Evolutionary conservation across 2,329 filamentous ascomycete genomes (phyloP), one percentile per base, ranked within the genome.

Genomic region (Colletotrichum tanaceti): DNA sequence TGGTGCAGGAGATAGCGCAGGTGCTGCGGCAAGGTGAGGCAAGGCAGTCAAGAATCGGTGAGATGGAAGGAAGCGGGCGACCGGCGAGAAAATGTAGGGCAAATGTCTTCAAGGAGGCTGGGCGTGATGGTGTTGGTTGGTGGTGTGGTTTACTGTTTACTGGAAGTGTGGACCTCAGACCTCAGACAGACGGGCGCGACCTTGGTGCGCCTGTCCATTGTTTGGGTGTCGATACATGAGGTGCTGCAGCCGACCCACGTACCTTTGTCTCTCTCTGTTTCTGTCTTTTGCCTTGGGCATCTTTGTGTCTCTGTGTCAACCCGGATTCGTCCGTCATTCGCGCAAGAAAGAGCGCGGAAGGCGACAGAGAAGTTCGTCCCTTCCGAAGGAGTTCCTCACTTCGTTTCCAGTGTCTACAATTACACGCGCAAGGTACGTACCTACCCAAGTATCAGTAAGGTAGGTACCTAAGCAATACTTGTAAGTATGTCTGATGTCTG

Each of bases 141-240:
- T 35, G 32, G 32, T 41, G n/a, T 61, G 62, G 44, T 38, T 44
- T 68, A 41, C 62, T 66, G 62, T n/a, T n/a, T n/a, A n/a, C n/a
- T n/a, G 14, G 38, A 39, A 57, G 66, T 66, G 66, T 66, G 62
- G 65, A 32, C 32, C 9, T 32, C 32, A 9, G 32, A 35, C 32
- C 9, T 41, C 58, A 44, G 28, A 32, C 22, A 58, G 53, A 59
- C 24, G 65, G 49, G 52, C 61, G 65, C 44, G 16, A 60, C 55
- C 14, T 57, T 46, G 50, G 46, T 41, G 44, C 41, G 22, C 49
- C 13, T 32, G 28, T 32, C 20, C 47, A 65, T 55, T 18, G 28
- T 65, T 65, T 68, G 41, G 65, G 65, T 57, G 61, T 44, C 39
- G 47, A 68, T 43, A 65, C 61, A 68, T 68, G 47, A 59, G 65